Evolutionary conservation across 768 basidiomycete genomes (phyloP).

Genomic region (Boletus pseudo-olivaceus): DNA sequence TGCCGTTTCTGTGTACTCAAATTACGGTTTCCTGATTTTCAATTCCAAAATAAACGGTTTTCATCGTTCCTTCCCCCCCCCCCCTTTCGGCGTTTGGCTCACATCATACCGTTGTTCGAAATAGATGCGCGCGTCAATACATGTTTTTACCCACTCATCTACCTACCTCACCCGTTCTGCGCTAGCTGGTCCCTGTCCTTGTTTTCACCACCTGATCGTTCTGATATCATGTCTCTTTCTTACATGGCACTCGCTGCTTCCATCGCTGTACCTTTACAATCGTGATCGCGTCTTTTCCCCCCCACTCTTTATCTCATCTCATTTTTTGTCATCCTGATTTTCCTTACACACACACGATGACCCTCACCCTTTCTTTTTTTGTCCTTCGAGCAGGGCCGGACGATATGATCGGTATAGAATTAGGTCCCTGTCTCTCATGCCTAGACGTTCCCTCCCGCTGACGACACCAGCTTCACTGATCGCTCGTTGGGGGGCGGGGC

Average conservation of each 20-base stretch:
- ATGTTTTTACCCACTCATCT: constrained; percentile 4
- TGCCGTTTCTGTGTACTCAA: constrained; percentile 7
- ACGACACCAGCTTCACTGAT: not conserved
- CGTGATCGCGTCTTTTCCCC: not conserved
- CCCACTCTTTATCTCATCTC: not conserved
- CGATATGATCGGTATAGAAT: constrained; percentile 20
- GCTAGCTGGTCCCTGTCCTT: not conserved
- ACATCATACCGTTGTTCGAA: constrained; percentile 14
- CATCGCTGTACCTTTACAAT: constrained; percentile 22
- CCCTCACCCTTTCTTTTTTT: not conserved
- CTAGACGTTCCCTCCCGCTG: constrained; percentile 6
- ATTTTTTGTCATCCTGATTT: not conserved
- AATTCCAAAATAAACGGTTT: constrained; percentile 6
- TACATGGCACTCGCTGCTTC: constrained; percentile 3
- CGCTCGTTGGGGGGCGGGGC: not conserved
- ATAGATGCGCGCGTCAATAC: constrained; percentile 18
- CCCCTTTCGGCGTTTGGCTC: constrained; percentile 12
- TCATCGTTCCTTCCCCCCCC: not conserved
- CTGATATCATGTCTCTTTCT: constrained; percentile 7
- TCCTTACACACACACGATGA: constrained; percentile 1
- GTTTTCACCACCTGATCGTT: constrained; percentile 1
- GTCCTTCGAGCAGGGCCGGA: constrained; percentile 9
- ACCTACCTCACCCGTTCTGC: not conserved
- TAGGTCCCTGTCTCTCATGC: not conserved
- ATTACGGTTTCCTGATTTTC: constrained; percentile 20